Base-by-base conservation (phyloP, 2,329 filamentous ascomycete genomes). In the Xylariales sp. region DNA sequence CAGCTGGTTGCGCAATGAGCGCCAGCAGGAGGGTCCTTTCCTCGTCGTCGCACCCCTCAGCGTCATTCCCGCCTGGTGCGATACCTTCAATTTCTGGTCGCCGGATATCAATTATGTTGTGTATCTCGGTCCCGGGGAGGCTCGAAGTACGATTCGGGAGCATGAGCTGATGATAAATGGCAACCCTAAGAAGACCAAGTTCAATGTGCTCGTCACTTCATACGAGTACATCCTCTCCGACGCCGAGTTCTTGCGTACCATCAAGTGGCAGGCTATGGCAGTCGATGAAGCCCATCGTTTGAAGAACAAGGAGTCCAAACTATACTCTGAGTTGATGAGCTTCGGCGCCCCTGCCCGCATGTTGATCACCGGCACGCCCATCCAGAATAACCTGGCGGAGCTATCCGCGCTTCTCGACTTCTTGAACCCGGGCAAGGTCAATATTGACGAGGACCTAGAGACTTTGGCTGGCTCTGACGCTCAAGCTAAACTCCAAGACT, bases 191-290 rank as follows among this genome's bases (percentile, higher is more conserved):
- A 90, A 89, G 60, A 85, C 87, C 47, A 96, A 95, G 61, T 98
- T 98, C 73, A 93, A 98, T 55, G 89, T 95, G n/a, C 74, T 98
- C 24, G 80, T 98, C 45, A 98, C 93, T 1, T 97, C 93, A 0
- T 98, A 98, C 59, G 93, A 98, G 64, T 97, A 95, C 60, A 93
- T 96, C 43, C 74, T 96, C 35, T 79, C 82, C 43, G 93, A 98
- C 59, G 82, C 86, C 48, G 72, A 84, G 27, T 94, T 95, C 57
- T 68, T 98, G 27, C 84, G 84, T 45, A 83, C 86, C 48, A 88
- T 98, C 64, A 96, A 95, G 62, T 98, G 93, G 91, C 93, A 98
- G 61, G 93, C 93, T 43, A 82, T 98, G 60, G 89, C 88, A 27
- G 88, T 98, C 32, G 93, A 98, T 53, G 93, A 98, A 68, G 93